These are phyloP conservation scores for Sporothrix curviconia DNA, from an alignment of 2,329 filamentous ascomycete genomes.

Conservation along the genomic window DNA sequence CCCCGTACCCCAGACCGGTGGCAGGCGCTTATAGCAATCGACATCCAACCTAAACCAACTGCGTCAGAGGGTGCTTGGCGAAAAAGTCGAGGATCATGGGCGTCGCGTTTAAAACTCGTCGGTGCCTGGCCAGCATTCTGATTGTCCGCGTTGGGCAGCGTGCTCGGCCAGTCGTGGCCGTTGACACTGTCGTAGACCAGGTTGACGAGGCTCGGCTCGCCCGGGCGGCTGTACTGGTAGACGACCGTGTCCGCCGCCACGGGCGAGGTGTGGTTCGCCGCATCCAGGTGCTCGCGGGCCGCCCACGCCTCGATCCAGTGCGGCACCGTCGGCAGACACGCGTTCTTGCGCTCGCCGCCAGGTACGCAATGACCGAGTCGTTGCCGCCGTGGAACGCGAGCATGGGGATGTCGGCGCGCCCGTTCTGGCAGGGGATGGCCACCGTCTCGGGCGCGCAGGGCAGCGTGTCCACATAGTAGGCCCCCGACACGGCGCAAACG, in stretches of 20 bases:
- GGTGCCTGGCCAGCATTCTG: not conserved
- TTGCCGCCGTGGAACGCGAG: constrained; percentile 1
- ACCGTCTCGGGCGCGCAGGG: not conserved
- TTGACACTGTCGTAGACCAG: constrained; percentile 2
- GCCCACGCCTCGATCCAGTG: constrained; percentile 5
- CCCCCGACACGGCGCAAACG: constrained; percentile 1
- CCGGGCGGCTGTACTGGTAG: not conserved
- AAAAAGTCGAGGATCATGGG: constrained; percentile 4
- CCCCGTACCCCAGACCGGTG: not conserved
- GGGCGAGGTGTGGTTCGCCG: not conserved
- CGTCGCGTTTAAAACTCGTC: constrained; percentile 1
- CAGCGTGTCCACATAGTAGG: constrained; percentile 1
- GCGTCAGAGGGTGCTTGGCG: not conserved
- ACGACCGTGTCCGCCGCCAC: not conserved
- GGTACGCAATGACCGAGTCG: not conserved
- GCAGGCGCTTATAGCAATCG: not conserved
- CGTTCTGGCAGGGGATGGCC: not conserved
- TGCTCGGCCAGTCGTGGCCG: constrained; percentile 7
- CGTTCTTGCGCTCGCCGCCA: constrained; percentile 1
- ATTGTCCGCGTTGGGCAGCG: not conserved
- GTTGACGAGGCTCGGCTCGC: not conserved
- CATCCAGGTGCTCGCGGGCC: not conserved
- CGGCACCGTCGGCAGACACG: not conserved
- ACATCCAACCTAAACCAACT: not conserved
- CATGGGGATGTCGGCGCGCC: not conserved